Base-by-base conservation (phyloP, 2,329 filamentous ascomycete species). In the Phaeosphaeriaceae sp. region DNA sequence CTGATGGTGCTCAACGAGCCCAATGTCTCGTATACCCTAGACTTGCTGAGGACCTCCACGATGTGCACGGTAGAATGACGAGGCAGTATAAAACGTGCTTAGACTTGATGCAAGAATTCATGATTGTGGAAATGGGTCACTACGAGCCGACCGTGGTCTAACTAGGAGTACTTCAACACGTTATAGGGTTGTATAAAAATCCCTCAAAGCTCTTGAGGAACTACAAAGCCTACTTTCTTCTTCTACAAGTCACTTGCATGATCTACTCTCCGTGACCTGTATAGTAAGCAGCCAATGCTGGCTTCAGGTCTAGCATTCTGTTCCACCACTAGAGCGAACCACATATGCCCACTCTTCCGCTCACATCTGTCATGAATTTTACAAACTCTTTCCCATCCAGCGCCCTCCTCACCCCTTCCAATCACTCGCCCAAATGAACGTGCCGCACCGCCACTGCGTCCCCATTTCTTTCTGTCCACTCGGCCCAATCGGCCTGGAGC, bases 391-490 rank as follows among this genome's bases (percentile, higher is more conserved):
- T 44, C 9, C 20, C 41, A 4, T 21, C 41, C 41, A 44, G 10
- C 3, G 11, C 20, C 20, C 11, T 7, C 31, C 31, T 22, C 52
- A 65, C 25, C 64, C 56, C 71, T 84, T 87, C 86, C 84, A 88
- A 71, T 89, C 86, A 67, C 83, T 88, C 46, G 81, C 83, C 87
- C 87, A 89, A 46, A 88, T 92, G 68, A 97, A 97, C 0, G 92
- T 97, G 2, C 85, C 82, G 76, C 94, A 98, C 45, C 92, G 87
- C 92, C 93, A 97, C 72, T 95, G 85, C 0, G 92, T 93, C 1
- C 89, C 90, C 58, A 83, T 90, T 77, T 96, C 93, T 74, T 95
- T 95, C 66, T 90, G 86, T 0, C 93, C 95, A 22, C 89, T 91
- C 1, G 93, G 93, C 0, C 93, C 94, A 1, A 98, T 79, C 3